Conservation (phyloP, 306 rosid species). For the Vigna reflexopilosa region DNA sequence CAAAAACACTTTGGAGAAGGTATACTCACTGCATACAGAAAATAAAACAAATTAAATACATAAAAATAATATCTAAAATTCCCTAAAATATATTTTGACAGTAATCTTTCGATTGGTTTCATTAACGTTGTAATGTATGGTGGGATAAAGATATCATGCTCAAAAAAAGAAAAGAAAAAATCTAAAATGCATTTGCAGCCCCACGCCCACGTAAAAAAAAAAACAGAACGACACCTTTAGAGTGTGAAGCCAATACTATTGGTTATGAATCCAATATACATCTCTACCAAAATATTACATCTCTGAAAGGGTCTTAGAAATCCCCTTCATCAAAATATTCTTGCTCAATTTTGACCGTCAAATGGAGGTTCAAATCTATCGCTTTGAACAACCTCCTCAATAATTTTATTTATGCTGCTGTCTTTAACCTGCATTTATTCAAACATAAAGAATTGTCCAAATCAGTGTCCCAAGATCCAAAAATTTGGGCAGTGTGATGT, state of each 20-base stretch:
- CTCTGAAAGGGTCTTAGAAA: not conserved
- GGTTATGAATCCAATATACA: conserved; percentile 10
- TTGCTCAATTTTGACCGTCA: conserved; percentile 8
- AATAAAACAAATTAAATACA: too few relatives aligned
- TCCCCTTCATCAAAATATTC: conserved; percentile 18
- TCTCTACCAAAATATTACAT: not conserved
- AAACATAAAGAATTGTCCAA: conserved; percentile 10
- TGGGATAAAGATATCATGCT: conserved; percentile 20
- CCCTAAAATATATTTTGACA: too few relatives aligned
- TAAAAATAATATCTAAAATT: too few relatives aligned
- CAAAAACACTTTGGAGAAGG: too few relatives aligned
- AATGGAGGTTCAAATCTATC: conserved; percentile 24
- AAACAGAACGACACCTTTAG: not conserved
- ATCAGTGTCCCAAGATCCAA: not conserved
- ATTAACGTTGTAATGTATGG: not conserved
- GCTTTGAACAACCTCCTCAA: conserved; percentile 52
- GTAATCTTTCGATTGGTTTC: conserved; percentile 9
- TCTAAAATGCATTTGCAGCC: not conserved
- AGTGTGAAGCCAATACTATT: not conserved
- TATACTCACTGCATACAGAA: too few relatives aligned
- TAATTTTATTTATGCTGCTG: conserved; percentile 55
- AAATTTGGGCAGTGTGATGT: not conserved
- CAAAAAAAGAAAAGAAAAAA: not conserved
- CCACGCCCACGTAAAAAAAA: not conserved
- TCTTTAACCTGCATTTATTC: conserved; percentile 59